Evolutionary conservation across 192 early-diverging fungal species (phyloP).

Genomic region (Chytriomyces sp.): DNA sequence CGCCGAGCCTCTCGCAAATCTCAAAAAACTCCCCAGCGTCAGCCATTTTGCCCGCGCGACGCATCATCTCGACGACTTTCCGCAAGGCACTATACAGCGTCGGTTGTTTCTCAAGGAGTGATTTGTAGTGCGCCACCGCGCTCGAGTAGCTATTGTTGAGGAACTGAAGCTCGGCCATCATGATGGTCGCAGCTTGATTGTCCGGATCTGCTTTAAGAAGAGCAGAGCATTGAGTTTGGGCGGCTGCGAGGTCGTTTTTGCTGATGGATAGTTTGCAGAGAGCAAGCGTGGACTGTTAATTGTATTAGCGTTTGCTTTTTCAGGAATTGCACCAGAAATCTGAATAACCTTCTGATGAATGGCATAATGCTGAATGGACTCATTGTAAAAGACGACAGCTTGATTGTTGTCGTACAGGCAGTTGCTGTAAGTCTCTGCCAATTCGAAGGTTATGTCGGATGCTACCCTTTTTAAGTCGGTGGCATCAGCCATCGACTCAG

Average conservation of each 20-base stretch:
- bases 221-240: slow-evolving; percentile 50
- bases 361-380: slow-evolving; percentile 45
- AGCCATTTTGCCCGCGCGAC: slow-evolving; percentile 48
- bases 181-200: slow-evolving; percentile 48
- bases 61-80: slow-evolving; percentile 49
- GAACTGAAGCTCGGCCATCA: slow-evolving; percentile 55
- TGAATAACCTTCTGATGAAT: slow-evolving; percentile 44
- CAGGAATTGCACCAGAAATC: too few species aligned
- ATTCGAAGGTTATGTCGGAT: slow-evolving; percentile 42
- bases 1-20: slow-evolving; percentile 27
- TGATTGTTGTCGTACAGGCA: slow-evolving; percentile 38
- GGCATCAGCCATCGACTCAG: slow-evolving; percentile 14
- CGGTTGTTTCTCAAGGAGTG: slow-evolving; percentile 47
- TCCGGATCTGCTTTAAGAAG: slow-evolving; percentile 41
- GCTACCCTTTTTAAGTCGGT: slow-evolving; percentile 10
- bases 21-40: slow-evolving; percentile 43
- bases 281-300: slow-evolving; percentile 38
- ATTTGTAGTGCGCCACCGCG: slow-evolving; percentile 45
- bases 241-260: slow-evolving; percentile 40
- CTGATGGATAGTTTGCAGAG: slow-evolving; percentile 43
- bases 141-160: slow-evolving; percentile 40
- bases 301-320: not conserved
- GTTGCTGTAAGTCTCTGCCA: slow-evolving; percentile 38
- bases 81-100: slow-evolving; percentile 41
- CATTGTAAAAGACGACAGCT: slow-evolving; percentile 44